Evolutionary conservation across 163 green algal genomes (phyloP), one percentile per base, ranked within the genome.

Genomic region (Botryococcus braunii): DNA sequence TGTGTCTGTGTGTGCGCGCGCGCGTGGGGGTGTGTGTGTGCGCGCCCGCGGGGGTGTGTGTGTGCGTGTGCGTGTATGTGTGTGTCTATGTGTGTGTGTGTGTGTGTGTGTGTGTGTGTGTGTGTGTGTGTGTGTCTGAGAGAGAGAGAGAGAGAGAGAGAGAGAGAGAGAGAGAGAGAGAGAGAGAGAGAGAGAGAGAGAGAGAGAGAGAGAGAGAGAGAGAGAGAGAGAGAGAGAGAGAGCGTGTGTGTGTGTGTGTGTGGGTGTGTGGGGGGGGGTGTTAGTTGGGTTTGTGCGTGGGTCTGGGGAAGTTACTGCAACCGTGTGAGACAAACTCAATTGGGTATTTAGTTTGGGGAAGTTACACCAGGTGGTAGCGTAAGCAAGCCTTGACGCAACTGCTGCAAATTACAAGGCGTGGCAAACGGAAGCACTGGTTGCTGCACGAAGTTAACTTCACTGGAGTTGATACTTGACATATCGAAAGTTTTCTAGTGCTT

Each of bases 201-300:
- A 17, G 13, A 52, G 43, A 52, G 43, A 13, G 17, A 52, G 17
- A 27, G 43, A 17, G 13, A 17, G 13, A 52, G 43, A 17, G 43
- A 17, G 17, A 52, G 43, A 13, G 43, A 52, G 43, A 17, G 13
- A 27, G 43, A 27, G 43, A 13, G 17, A 52, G 43, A 17, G 13
- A 52, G n/a, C n/a, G n/a, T n/a, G n/a, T n/a, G n/a, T n/a, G n/a
- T 52, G 43, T 52, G 43, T 52, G 43, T 52, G 43, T 52, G 43
- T 52, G 13, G 13, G 17, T 17, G 13, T 52, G 43, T 13, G 43
- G 43, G 13, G 43, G 17, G 43, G 43, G 13, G 43, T 52, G 43
- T 17, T 27, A 52, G 43, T 13, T 17, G 17, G 13, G 43, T 52
- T 13, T 52, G 43, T 52, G 43, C 17, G 13, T 52, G 17, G 43